Percentiles rank a stretch among this genome's conserved stretches.
These are phyloP conservation scores for Lenzites betulinus DNA, from an alignment of 768 basidiomycete species.

Conservation along the genomic window DNA sequence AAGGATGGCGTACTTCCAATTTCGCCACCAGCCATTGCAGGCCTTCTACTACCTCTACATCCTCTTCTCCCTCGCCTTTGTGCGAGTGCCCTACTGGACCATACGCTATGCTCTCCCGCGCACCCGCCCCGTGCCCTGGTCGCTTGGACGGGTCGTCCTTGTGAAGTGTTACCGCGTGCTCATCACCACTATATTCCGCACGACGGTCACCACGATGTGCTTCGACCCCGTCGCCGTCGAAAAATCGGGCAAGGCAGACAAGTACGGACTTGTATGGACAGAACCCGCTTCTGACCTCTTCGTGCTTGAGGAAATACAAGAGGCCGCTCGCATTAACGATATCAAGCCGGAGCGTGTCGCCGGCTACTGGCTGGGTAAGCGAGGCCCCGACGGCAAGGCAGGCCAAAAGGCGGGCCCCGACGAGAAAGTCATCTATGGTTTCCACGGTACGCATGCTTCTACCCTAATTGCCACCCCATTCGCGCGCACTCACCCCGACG, in stretches of 20 bases:
- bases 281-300: conserved; percentile 24
- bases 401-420: conserved; percentile 26
- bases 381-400: conserved; percentile 16
- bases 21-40: conserved; percentile 3
- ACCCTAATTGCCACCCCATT: too few species aligned
- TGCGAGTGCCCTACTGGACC: conserved; percentile 10
- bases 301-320: conserved; percentile 31
- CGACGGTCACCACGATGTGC: conserved; percentile 5
- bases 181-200: conserved; percentile 14
- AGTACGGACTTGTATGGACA: conserved; percentile 25
- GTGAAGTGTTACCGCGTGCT: conserved; percentile 18
- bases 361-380: conserved; percentile 30
- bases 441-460: conserved; percentile 27
- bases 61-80: not conserved
- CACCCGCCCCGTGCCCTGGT: conserved; percentile 12
- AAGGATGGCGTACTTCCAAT: not conserved
- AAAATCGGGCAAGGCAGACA: conserved; percentile 4
- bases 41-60: conserved; percentile 1
- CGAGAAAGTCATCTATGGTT: conserved; percentile 38
- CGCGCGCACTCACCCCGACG: not conserved
- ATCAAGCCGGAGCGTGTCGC: conserved; percentile 25
- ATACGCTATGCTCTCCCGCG: conserved; percentile 1
- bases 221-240: conserved; percentile 10
- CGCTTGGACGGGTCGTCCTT: conserved; percentile 15
- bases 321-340: conserved; percentile 24